Evolutionary conservation across 768 basidiomycete genomes (phyloP), one percentile per base, ranked within the genome.

Genomic region (Pleurotus giganteus): DNA sequence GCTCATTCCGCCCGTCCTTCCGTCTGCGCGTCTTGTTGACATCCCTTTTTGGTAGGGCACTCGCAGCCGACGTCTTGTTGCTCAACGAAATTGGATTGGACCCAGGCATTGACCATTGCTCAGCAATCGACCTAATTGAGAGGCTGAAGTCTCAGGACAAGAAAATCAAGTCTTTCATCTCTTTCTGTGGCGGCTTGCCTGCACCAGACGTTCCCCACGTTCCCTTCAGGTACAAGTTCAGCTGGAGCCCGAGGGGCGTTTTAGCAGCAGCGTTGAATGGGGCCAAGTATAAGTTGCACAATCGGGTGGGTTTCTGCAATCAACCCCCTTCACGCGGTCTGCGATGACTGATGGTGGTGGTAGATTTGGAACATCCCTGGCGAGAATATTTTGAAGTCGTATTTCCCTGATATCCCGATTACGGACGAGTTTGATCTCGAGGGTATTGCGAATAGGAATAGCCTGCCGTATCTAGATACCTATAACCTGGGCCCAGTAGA

Each of bases 111-210:
- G 92, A 94, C 68, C 92, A 94, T 63, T 86, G 89, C 66, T 91
- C 90, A 9, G 94, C 93, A 0, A 79, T 92, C 62, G 80, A 85
- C 0, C 73, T 96, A 13, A 69, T 94, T 27, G 70, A 74, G 19
- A 71, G 74, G 24, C 69, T 89, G 2, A 74, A 74, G 32, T 62
- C 68, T 7, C 69, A 82, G 60, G 77, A 75, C 19, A 87, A 84
- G 66, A 66, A 72, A 12, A 75, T 93, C 8, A 64, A 78, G 0
- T 86, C 89, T 0, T 97, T 96, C 67, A 83, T 83, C 1, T 94
- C 91, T 1, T 95, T 95, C 76, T 98, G 95, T 54, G 95, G 95
- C 1, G 95, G 95, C 1, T 74, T 98, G 3, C 95, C 95, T 0
- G 86, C 88, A 0, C 91, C 91, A 0, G 88, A 88, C 39, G 76